Conservation (phyloP, 2,329 filamentous ascomycete genomes). For the Fusarium anguioides region DNA sequence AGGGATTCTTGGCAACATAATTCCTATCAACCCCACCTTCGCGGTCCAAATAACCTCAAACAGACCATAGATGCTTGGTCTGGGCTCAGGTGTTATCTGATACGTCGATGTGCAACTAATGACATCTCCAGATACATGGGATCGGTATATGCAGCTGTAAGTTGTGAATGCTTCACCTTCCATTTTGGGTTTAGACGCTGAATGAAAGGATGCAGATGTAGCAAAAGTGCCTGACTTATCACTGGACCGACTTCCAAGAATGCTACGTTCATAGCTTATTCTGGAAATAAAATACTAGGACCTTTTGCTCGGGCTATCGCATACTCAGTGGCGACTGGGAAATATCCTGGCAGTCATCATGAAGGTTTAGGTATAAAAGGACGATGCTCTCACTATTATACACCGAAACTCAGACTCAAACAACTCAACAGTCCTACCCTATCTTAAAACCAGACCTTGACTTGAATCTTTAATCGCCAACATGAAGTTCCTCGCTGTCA, state of each 20-base stretch:
- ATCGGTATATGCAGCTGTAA: background rate
- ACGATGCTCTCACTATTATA: accelerated
- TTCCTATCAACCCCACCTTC: background rate
- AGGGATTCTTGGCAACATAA: constrained; percentile 6
- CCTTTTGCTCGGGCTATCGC: constrained; percentile 18
- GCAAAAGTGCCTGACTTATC: constrained; percentile 26
- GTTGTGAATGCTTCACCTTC: constrained; percentile 9
- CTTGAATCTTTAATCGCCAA: background rate
- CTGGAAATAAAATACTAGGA: background rate
- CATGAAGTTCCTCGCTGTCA: constrained; percentile 19
- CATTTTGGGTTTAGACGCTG: background rate
- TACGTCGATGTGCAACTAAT: constrained; percentile 9
- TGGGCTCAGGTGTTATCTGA: background rate
- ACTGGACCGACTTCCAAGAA: constrained; percentile 17
- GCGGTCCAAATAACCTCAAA: background rate
- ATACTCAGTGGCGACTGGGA: background rate
- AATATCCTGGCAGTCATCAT: background rate
- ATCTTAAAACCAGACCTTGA: too few species aligned
- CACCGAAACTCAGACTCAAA: too few species aligned
- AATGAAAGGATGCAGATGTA: background rate
- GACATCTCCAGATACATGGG: background rate
- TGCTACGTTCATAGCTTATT: background rate
- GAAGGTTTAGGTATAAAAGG: background rate
- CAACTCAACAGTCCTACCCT: too few species aligned
- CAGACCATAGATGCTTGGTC: background rate